These are phyloP conservation scores for Asterella californica DNA, from an alignment of 225 moss, liverwort and hornwort species.

Conservation along the genomic window DNA sequence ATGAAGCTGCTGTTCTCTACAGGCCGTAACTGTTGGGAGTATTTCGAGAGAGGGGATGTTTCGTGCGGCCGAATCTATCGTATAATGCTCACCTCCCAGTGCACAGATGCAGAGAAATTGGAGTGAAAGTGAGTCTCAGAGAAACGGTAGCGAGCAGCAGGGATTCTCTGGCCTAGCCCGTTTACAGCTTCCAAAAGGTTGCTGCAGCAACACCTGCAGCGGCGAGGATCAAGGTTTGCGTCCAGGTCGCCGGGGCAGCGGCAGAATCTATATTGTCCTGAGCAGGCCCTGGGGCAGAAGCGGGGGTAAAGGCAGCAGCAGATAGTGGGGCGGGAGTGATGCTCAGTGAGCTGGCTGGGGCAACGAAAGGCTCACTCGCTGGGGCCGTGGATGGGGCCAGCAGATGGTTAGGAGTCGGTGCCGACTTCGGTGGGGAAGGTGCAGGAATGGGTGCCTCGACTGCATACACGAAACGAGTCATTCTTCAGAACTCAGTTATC, in stretches of 20 bases:
- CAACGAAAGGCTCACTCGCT: background rate
- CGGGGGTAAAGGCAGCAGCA: no score
- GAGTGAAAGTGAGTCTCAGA: background rate
- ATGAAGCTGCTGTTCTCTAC: background rate
- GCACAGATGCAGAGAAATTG: background rate
- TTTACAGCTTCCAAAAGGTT: background rate
- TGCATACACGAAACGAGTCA: background rate
- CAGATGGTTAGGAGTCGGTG: background rate
- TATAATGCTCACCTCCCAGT: background rate
- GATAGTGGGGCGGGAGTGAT: background rate
- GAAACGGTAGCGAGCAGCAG: background rate
- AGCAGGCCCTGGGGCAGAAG: background rate
- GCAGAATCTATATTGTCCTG: background rate
- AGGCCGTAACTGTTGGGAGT: background rate
- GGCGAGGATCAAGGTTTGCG: slow-evolving; percentile 1
- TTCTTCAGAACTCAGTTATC: background rate
- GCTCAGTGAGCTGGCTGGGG: background rate
- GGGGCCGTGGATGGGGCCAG: background rate
- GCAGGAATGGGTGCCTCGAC: slow-evolving; percentile 13
- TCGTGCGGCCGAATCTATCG: background rate
- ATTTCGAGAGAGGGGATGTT: background rate
- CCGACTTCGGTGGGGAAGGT: slow-evolving; percentile 3
- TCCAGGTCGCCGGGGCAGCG: background rate
- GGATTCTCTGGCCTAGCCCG: background rate
- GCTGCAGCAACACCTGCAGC: background rate